These are phyloP conservation scores for Colletotrichum viniferum DNA, from an alignment of 2,329 filamentous ascomycete genomes.

Conservation along the genomic window DNA sequence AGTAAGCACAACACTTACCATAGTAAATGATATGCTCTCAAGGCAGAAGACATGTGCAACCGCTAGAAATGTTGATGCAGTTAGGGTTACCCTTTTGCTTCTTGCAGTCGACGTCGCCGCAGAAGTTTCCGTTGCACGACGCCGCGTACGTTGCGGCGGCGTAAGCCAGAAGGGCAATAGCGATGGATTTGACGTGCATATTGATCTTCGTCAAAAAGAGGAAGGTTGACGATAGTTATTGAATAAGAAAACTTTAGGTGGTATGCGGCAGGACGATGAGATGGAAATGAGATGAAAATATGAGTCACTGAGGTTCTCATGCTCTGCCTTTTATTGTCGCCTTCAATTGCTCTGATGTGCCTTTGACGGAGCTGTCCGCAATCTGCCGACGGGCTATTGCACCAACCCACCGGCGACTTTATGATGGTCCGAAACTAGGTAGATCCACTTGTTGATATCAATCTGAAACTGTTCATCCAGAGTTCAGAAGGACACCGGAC, in stretches of 20 bases:
- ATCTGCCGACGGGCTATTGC: neutral
- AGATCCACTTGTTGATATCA: neutral
- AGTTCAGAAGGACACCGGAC: neutral
- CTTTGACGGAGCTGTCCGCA: neutral
- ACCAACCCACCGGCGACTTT: neutral
- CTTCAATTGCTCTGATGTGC: rapidly evolving
- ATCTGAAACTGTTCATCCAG: neutral
- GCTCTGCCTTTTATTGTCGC: neutral
- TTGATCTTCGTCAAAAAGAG: rapidly evolving
- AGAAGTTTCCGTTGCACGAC: neutral
- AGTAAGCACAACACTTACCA: neutral
- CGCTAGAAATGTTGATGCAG: neutral
- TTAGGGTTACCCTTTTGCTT: neutral
- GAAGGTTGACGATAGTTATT: neutral
- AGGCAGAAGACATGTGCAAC: neutral
- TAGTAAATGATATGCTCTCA: neutral
- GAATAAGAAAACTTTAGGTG: neutral
- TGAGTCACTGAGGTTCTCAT: neutral
- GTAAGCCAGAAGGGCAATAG: neutral
- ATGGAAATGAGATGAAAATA: neutral
- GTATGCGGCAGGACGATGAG: rapidly evolving
- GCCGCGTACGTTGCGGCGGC: neutral
- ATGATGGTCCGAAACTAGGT: neutral
- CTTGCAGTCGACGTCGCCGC: neutral
- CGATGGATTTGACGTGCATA: neutral